These are phyloP conservation scores for Didymella sp. DNA, from an alignment of 2,329 filamentous ascomycete genomes.

Conservation along the genomic window DNA sequence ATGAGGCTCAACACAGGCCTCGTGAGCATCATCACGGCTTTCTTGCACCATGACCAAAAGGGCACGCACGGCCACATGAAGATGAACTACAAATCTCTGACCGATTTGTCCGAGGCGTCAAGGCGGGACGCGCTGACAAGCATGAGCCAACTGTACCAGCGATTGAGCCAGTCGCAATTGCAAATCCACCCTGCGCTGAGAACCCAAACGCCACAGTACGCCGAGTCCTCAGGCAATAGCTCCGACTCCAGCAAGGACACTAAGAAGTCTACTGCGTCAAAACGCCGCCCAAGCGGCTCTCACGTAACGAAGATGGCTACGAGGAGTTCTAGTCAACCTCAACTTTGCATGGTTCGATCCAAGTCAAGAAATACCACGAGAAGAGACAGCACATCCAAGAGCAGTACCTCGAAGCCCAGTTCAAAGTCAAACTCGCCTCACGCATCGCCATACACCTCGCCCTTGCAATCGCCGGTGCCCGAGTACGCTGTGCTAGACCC, in stretches of 20 bases:
- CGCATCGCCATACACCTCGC: constrained; percentile 35
- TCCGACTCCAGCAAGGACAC: constrained; percentile 32
- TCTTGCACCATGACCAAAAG: constrained; percentile 49
- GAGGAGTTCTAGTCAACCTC: constrained; percentile 43
- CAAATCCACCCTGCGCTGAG: constrained; percentile 32
- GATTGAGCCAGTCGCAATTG: constrained; percentile 48
- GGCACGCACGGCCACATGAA: constrained; percentile 36
- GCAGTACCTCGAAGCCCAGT: constrained; percentile 24
- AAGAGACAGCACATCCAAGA: constrained; percentile 35
- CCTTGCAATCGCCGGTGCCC: constrained; percentile 34
- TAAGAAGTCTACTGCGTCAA: constrained; percentile 31
- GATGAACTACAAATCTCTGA: constrained; percentile 55
- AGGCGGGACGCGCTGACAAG: constrained; percentile 54
- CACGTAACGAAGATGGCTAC: constrained; percentile 43
- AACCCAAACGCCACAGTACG: constrained; percentile 15
- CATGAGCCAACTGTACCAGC: constrained; percentile 51
- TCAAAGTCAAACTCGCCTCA: constrained; percentile 31
- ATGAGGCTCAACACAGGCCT: constrained; percentile 57
- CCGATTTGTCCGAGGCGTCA: constrained; percentile 55
- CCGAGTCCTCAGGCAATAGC: constrained; percentile 16
- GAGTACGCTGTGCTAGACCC: constrained; percentile 37
- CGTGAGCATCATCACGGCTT: constrained; percentile 55
- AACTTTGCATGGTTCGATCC: constrained; percentile 49
- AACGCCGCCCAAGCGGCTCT: constrained; percentile 33
- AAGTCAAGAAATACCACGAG: constrained; percentile 24